Evolutionary conservation across 768 basidiomycete species (phyloP), one percentile per base, ranked within the genome.

Genomic region (Mrakia hoshinonis): DNA sequence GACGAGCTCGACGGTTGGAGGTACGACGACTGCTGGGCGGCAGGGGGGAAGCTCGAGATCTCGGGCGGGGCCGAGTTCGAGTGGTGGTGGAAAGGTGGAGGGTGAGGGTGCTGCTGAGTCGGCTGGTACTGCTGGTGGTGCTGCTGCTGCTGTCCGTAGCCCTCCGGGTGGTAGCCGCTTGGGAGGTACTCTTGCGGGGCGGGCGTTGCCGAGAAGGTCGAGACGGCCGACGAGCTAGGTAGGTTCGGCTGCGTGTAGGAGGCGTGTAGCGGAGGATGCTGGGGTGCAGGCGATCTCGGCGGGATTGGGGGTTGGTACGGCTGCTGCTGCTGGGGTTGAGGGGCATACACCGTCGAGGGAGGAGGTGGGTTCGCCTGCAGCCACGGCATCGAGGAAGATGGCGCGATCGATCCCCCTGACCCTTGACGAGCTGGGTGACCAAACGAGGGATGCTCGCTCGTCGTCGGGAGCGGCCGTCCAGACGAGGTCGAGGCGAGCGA

Each of bases 31-130:
- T 49, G 67, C n/a, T n/a, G n/a, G n/a, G n/a, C n/a, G n/a, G n/a
- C n/a, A 9, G 67, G n/a, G 26, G 55, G 47, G 20, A 26, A 55
- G 31, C 47, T 31, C 18, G 38, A 29, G 6, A 24, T 26, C 26
- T 58, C 49, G 11, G 26, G 54, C 9, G 67, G 67, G 20, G 54
- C 67, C 1, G 67, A 68, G 39, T 68, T 38, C 13, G 67, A 36
- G 46, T 58, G 67, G 26, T 68, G 67, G 22, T 24, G 31, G 12
- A 68, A 52, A 3, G 67, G 48, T 20, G 67, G 67, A 15, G 67
- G 67, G 13, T 34, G 61, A n/a, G 31, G n/a, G n/a, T n/a, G 31
- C 18, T 6, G 24, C 9, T 62, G 31, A 20, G 36, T 34, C 22
- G 39, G 22, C 2, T 22, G 36, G 9, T 46, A 38, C 67, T 69